Evolutionary conservation across 2,329 filamentous ascomycete species (phyloP), one percentile per base, ranked within the genome.

Genomic region (Didymella segeticola): DNA sequence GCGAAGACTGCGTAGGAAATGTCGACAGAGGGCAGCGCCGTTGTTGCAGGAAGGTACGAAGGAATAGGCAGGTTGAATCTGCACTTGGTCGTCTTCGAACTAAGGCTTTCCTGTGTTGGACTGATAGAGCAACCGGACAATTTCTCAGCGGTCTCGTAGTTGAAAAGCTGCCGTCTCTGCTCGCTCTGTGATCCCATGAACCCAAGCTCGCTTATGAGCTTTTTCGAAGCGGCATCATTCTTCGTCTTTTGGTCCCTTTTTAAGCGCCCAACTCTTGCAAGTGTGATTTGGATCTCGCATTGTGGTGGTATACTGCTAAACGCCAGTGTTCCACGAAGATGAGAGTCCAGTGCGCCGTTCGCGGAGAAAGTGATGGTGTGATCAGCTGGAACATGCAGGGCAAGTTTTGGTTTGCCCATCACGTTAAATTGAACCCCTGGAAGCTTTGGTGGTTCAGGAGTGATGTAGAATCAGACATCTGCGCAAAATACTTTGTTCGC

Each of bases 221-320:
- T 30, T 7, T 41, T 54, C 5, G 51, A 49, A 2, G 34, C 33
- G 1, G 30, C n/a, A 1, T 26, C 41, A 26, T 26, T 26, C 10
- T 36, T 41, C 4, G 22, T 34, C 11, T 36, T 46, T 27, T 36
- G 41, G 1, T 19, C 15, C 20, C 5, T 11, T 14, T 30, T 42
- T 17, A 54, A 4, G 14, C 51, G 39, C 10, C 51, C 51, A n/a
- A 47, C 34, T 47, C 53, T 56, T 47, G 42, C 42, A 26, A 56
- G 43, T 20, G 30, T 47, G 11, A 56, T 36, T 5, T 33, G 36
- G 22, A 56, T 41, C 15, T 37, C 26, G 31, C 53, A 50, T 29
- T 51, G 36, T 19, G 23, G 20, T 19, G 42, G 37, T 23, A 50
- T 17, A 12, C 47, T 56, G 30, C 25, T 50, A 26, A 31, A 33